Percentiles rank a stretch among this genome's conserved stretches.
phyloP scores from a whole-genome alignment of 805 yeast genomes.

The Ogataea ramenticola region DNA sequence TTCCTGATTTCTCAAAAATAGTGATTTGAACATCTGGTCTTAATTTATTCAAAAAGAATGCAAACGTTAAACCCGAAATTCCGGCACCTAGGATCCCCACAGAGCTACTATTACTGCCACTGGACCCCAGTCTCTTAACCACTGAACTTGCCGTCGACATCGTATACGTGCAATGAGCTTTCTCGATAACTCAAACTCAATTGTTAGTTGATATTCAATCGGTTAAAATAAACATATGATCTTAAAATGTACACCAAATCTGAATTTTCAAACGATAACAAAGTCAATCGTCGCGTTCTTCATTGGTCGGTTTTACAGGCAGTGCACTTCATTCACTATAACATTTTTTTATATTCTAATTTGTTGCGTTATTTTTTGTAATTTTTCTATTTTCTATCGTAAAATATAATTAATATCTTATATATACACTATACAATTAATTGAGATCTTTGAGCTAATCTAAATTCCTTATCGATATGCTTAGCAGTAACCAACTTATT shows the following conservation, averaged over 20 bases:
- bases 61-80: conserved; percentile 72
- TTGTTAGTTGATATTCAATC: too few species aligned
- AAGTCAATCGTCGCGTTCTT: not conserved
- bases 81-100: conserved; percentile 87
- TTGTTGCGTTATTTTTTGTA: too few species aligned
- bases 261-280: too few species aligned
- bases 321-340: too few species aligned
- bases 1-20: conserved; percentile 46
- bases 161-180: too few species aligned
- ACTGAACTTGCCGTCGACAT: not conserved
- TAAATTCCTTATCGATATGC: not conserved
- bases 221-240: too few species aligned
- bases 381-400: too few species aligned
- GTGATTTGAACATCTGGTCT: conserved; percentile 70
- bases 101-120: not conserved
- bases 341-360: too few species aligned
- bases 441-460: not conserved
- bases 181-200: too few species aligned
- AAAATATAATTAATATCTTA: too few species aligned
- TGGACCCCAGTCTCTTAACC: not conserved
- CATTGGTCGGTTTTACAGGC: not conserved
- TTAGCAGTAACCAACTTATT: not conserved
- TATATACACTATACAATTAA: not conserved
- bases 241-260: too few species aligned
- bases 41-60: conserved; percentile 59